Evolutionary conservation across 495 filamentous ascomycete species (phyloP), one percentile per base, ranked within the genome.

Genomic region (Staphylotrichum tortipilum): DNA sequence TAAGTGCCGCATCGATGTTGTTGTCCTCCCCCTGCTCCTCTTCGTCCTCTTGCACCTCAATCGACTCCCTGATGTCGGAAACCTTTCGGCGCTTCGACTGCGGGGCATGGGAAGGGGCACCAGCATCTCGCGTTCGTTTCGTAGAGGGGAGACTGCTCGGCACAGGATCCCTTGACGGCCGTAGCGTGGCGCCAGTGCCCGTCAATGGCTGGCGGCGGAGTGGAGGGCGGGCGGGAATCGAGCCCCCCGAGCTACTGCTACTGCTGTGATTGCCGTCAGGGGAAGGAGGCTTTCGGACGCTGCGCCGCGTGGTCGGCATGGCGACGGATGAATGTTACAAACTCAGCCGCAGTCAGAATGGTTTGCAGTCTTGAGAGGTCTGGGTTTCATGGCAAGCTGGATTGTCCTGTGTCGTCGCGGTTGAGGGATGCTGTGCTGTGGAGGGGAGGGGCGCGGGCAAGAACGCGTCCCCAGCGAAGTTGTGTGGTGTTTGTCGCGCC

Each of bases 271-370:
- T 17, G 1, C 17, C 17, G 3, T 28, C 10, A 2, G 7, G 14
- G 8, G 45, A 9, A 5, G 9, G 4, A n/a, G 2, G 9, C 10
- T n/a, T n/a, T n/a, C 36, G 36, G 19, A 26, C 46, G 24, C 47
- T 2, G 21, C 47, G 29, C 21, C 47, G 38, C 9, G 47, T 50
- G 30, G 30, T 43, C 5, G 44, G 38, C 47, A 50, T 50, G 21
- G 21, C 30, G 24, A 15, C 12, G n/a, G 36, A 15, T 22, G 17
- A n/a, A n/a, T n/a, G 17, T 37, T 29, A 17, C 15, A 17, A 12
- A 14, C 14, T 9, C 7, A 22, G 22, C 24, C 34, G 21, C 5
- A 6, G 24, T 3, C 9, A 36, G 14, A 28, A 28, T 3, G 17
- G 6, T 6, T 12, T 44, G 41, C 40, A 7, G 40, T 31, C 28